phyloP scores from a whole-genome alignment of 306 rosid species.

The Begonia masoniana region DNA sequence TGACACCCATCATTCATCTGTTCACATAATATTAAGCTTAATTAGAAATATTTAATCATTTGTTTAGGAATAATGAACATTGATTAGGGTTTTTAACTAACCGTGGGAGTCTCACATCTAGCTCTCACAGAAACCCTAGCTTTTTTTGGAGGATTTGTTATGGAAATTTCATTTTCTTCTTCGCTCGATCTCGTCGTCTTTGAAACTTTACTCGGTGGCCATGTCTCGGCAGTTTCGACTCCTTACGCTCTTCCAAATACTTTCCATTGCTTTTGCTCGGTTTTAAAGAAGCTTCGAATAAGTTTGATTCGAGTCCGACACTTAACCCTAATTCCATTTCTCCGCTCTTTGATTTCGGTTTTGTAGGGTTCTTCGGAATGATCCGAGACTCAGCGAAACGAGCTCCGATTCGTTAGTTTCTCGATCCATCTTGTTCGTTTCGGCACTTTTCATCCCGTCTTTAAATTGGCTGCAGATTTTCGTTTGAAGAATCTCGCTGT shows the following conservation, averaged over 20 bases:
- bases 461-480: conserved; percentile 17
- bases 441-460: conserved; percentile 10
- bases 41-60: too few relatives aligned
- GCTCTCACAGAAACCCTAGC: conserved; percentile 68
- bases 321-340: too few relatives aligned
- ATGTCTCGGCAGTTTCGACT: conserved; percentile 21
- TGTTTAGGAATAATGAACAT: too few relatives aligned
- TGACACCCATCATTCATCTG: conserved; percentile 82
- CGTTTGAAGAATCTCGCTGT: conserved; percentile 29
- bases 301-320: too few relatives aligned
- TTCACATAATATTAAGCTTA: not conserved
- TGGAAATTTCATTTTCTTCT: conserved; percentile 27
- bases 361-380: conserved; percentile 6
- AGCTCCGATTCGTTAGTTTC: conserved; percentile 18
- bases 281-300: conserved; percentile 7
- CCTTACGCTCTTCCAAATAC: conserved; percentile 15
- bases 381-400: conserved; percentile 51
- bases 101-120: conserved; percentile 56
- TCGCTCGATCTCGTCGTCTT: conserved; percentile 16
- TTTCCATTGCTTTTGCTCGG: conserved; percentile 5
- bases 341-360: too few relatives aligned
- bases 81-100: conserved; percentile 11
- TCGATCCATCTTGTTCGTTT: not conserved
- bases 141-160: conserved; percentile 29
- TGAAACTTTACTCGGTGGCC: conserved; percentile 34